Evolutionary conservation across 768 basidiomycete species (phyloP).

Genomic region (Gautieria morchelliformis): DNA sequence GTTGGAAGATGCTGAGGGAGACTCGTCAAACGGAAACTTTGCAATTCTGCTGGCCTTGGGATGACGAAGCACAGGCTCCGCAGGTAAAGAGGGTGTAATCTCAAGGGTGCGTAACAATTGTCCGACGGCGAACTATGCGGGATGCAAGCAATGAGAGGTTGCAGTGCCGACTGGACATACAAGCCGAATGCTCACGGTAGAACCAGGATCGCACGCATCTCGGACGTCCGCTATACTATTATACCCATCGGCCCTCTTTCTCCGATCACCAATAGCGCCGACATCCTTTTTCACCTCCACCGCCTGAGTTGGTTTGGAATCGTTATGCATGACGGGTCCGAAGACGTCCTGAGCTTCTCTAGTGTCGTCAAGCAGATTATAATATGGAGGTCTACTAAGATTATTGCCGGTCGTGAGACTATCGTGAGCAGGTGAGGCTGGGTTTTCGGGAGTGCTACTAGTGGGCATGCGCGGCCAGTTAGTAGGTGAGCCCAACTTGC

Average conservation of each 20-base stretch:
- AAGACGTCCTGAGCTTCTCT: slow-evolving; percentile 56
- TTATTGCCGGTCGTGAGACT: slow-evolving; percentile 26
- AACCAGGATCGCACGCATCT: slow-evolving; percentile 9
- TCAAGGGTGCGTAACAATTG: slow-evolving; percentile 73
- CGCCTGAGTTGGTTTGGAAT: neutral
- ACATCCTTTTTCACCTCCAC: slow-evolving; percentile 33
- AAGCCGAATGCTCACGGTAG: slow-evolving; percentile 17
- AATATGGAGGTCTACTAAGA: slow-evolving; percentile 19
- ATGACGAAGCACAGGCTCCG: slow-evolving; percentile 33
- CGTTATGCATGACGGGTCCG: slow-evolving; percentile 35
- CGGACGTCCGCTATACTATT: slow-evolving; percentile 45
- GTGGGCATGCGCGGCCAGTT: slow-evolving; percentile 54
- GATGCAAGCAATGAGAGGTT: slow-evolving; percentile 10
- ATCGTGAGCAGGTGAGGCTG: slow-evolving; percentile 18
- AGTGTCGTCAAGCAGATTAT: slow-evolving; percentile 23
- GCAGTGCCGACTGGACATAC: slow-evolving; percentile 15
- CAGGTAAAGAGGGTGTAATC: slow-evolving; percentile 57
- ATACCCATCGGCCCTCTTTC: slow-evolving; percentile 46
- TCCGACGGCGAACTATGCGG: slow-evolving; percentile 38
- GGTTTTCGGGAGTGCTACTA: slow-evolving; percentile 50
- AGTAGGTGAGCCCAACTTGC: slow-evolving; percentile 14
- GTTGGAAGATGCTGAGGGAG: slow-evolving; percentile 9
- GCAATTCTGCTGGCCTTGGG: slow-evolving; percentile 24
- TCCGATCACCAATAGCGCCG: slow-evolving; percentile 74
- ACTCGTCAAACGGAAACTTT: slow-evolving; percentile 3